Percentiles rank a stretch among this genome's conserved stretches.
These are phyloP conservation scores for Phlyctochytrium planicorne DNA, from an alignment of 192 early-diverging fungal genomes.

Conservation along the genomic window DNA sequence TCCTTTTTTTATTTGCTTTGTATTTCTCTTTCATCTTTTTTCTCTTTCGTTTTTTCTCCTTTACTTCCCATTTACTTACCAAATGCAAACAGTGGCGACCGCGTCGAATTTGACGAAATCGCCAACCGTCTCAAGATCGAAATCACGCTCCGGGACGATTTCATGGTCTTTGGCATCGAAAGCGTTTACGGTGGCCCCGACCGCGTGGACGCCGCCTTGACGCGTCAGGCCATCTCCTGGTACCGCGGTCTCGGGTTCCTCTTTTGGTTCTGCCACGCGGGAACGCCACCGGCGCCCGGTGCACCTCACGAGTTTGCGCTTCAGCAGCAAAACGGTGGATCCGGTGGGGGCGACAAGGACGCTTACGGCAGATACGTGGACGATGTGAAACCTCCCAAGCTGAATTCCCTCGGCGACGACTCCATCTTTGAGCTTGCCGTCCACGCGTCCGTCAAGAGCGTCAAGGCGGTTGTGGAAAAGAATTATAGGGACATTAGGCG, in stretches of 20 bases:
- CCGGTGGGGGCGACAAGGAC: background rate
- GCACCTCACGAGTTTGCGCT: no score
- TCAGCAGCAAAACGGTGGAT: background rate
- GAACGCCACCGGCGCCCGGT: background rate
- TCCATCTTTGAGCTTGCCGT: constrained; percentile 5
- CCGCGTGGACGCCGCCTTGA: background rate
- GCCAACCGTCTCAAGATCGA: constrained; percentile 13
- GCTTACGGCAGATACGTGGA: background rate
- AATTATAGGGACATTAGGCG: background rate
- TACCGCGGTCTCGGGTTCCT: constrained; percentile 5
- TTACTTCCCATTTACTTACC: no score
- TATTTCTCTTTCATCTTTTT: no score
- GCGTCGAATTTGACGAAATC: constrained; percentile 10
- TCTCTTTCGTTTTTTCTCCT: no score
- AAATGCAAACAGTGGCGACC: no score
- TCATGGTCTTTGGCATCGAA: constrained; percentile 13
- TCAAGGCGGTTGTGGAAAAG: background rate
- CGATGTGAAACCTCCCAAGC: background rate
- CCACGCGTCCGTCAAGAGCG: background rate
- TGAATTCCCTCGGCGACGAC: background rate
- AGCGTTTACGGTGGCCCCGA: background rate
- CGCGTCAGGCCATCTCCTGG: constrained; percentile 4
- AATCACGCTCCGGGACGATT: constrained; percentile 19
- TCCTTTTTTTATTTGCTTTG: no score
- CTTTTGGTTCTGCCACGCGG: constrained; percentile 16